phyloP scores from a whole-genome alignment of 345 rosid species.

The Aegle marmelos region DNA sequence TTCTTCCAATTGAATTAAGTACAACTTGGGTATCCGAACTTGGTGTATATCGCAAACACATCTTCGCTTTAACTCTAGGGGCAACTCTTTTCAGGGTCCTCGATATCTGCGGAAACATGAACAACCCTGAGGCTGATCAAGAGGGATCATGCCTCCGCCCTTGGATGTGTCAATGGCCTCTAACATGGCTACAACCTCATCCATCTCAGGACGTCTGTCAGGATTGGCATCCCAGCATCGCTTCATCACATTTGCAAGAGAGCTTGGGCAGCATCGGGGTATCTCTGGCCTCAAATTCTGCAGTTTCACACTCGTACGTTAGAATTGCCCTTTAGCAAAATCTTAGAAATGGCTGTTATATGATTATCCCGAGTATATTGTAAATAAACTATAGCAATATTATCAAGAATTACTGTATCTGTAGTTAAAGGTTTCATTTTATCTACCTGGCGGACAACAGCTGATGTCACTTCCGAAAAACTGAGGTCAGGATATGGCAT shows the following conservation, averaged over 20 bases:
- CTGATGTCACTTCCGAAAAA: slow-evolving; percentile 94
- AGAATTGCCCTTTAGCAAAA: background rate
- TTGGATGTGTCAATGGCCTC: slow-evolving; percentile 88
- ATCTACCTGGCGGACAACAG: slow-evolving; percentile 90
- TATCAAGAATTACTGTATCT: background rate
- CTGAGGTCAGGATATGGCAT: slow-evolving; percentile 99
- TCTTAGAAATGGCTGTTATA: background rate
- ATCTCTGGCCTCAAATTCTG: slow-evolving; percentile 97
- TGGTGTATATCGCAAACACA: slow-evolving; percentile 10
- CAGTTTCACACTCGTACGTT: slow-evolving; percentile 7
- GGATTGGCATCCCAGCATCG: slow-evolving; percentile 98
- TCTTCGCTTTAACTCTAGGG: background rate
- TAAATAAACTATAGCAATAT: background rate
- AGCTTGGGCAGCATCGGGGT: slow-evolving; percentile 93
- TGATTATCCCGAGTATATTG: background rate
- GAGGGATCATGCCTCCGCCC: slow-evolving; percentile 96
- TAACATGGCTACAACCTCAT: slow-evolving; percentile 78
- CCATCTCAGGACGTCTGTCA: slow-evolving; percentile 95
- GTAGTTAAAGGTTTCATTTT: background rate
- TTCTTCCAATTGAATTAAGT: slow-evolving; percentile 18
- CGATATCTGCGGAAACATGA: slow-evolving; percentile 69
- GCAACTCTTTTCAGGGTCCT: slow-evolving; percentile 55
- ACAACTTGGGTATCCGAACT: slow-evolving; percentile 19
- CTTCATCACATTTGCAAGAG: slow-evolving; percentile 88
- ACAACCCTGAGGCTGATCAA: slow-evolving; percentile 81